These are phyloP conservation scores for Sporothrix brunneoviolacea DNA, from an alignment of 2,329 filamentous ascomycete species.

Conservation along the genomic window DNA sequence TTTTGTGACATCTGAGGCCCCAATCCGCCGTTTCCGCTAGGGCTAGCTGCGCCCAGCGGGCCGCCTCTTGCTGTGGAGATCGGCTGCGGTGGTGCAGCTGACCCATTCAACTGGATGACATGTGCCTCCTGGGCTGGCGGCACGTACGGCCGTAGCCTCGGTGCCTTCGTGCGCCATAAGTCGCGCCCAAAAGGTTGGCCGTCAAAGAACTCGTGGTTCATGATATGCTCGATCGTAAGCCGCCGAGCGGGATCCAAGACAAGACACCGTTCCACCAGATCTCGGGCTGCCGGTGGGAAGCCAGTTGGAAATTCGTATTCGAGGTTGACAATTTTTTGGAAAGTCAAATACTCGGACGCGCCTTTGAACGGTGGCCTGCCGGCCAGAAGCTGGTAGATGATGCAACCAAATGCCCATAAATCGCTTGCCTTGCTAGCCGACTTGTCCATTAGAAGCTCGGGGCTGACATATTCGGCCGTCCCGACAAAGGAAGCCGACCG, in stretches of 20 bases:
- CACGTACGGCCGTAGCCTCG: conserved; percentile 75
- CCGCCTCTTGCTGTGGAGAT: conserved; percentile 25
- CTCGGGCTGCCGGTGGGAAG: conserved; percentile 78
- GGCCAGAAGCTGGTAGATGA: conserved; percentile 91
- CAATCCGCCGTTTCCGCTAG: background rate
- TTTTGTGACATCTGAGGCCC: conserved; percentile 22
- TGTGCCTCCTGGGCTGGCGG: conserved; percentile 68
- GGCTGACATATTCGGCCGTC: conserved; percentile 96
- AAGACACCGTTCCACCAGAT: conserved; percentile 82
- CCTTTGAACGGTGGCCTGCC: conserved; percentile 97
- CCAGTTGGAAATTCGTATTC: conserved; percentile 90
- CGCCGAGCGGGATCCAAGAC: conserved; percentile 81
- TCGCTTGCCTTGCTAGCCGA: conserved; percentile 97
- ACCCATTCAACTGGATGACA: conserved; percentile 66
- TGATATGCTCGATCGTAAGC: conserved; percentile 90
- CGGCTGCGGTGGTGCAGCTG: conserved; percentile 24
- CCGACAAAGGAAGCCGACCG: conserved; percentile 93
- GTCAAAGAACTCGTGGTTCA: conserved; percentile 92
- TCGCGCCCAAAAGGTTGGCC: conserved; percentile 76
- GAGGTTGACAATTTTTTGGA: conserved; percentile 92
- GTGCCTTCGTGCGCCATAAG: conserved; percentile 85
- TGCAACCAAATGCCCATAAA: conserved; percentile 97
- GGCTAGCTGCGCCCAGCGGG: conserved; percentile 15
- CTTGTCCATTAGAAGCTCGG: conserved; percentile 93
- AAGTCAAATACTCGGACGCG: conserved; percentile 90